Evolutionary conservation across 371 early-diverging fungal genomes (phyloP).

Genomic region (Mortierella sp.): DNA sequence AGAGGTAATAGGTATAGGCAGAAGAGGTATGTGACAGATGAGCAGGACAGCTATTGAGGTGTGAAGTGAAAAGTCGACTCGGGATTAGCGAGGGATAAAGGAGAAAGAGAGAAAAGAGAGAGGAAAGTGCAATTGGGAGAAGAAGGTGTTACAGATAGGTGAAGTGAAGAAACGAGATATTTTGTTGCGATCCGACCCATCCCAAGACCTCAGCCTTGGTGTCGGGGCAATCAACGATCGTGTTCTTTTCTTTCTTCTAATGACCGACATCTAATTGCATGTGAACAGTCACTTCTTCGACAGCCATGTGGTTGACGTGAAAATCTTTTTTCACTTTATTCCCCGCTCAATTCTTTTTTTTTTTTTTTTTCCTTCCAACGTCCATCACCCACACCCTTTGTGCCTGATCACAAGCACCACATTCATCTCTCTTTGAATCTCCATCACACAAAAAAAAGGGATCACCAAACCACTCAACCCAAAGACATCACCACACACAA

Average conservation of each 20-base stretch:
- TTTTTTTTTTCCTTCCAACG: background rate
- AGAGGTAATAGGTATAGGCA: background rate
- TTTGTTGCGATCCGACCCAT: background rate
- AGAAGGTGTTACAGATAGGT: background rate
- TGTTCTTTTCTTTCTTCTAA: background rate
- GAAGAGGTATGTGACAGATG: background rate
- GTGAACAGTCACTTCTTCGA: too few species aligned
- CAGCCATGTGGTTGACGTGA: conserved; percentile 1
- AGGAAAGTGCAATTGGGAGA: background rate
- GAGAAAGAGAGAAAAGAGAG: background rate
- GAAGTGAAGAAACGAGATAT: background rate
- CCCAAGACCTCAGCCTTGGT: background rate
- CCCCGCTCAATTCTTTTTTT: background rate
- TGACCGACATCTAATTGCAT: background rate
- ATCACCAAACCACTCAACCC: background rate
- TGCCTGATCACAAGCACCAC: conserved; percentile 2
- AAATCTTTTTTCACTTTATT: background rate
- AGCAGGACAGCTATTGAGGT: background rate
- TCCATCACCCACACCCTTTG: background rate
- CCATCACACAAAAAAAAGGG: background rate
- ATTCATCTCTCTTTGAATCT: background rate
- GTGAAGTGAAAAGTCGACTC: background rate
- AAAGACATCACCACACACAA: background rate
- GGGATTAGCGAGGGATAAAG: background rate
- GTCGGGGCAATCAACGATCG: background rate